These are phyloP conservation scores for Citrullus colocynthis DNA, from an alignment of 306 rosid genomes.

Conservation along the genomic window DNA sequence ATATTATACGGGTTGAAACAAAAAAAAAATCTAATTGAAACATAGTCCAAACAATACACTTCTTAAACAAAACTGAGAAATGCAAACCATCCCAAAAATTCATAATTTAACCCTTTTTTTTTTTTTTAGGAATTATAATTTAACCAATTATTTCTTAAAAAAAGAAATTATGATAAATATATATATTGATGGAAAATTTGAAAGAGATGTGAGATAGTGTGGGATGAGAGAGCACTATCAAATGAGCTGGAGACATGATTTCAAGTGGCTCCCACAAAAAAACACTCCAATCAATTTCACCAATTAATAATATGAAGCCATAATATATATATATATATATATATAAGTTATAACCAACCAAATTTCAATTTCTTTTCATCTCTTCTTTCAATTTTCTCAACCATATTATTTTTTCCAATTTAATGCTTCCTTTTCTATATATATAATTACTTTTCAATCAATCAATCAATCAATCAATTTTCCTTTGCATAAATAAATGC, in stretches of 20 bases:
- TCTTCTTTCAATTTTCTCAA: neutral
- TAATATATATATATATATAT: neutral
- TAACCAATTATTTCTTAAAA: too few relatives aligned
- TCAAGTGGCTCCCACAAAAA: neutral
- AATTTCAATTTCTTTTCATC: neutral
- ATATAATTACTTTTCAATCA: neutral
- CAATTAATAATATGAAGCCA: neutral
- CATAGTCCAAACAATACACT: too few relatives aligned
- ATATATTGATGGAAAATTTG: neutral
- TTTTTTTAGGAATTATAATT: too few relatives aligned
- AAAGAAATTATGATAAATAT: too few relatives aligned
- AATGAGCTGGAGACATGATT: slow-evolving; percentile 9
- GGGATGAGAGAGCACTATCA: neutral
- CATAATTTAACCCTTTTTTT: too few relatives aligned
- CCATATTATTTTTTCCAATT: neutral
- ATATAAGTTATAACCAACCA: neutral
- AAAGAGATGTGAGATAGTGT: neutral
- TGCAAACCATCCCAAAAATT: too few relatives aligned
- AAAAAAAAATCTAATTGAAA: too few relatives aligned
- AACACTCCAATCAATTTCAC: slow-evolving; percentile 5
- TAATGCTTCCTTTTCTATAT: neutral
- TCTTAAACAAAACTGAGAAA: too few relatives aligned
- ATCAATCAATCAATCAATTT: neutral
- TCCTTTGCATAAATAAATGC: neutral
- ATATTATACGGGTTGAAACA: too few relatives aligned